Conservation (phyloP, 768 basidiomycete genomes). For the Mrakia gelida region DNA sequence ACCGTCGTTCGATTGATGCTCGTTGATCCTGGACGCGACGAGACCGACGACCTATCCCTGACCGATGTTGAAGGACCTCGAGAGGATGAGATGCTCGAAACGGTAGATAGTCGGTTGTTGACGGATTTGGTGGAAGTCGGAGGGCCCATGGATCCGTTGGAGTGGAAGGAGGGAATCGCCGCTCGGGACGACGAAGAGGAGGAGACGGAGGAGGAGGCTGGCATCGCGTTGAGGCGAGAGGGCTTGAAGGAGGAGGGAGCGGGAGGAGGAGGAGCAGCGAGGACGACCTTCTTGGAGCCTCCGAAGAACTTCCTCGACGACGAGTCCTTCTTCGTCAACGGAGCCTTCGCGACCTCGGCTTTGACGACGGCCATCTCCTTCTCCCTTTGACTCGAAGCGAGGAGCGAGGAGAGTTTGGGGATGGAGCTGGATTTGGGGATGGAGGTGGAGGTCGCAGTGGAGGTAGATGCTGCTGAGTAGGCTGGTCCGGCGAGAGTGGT, state of each 20-base stretch:
- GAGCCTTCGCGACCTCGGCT: neutral
- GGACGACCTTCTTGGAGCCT: neutral
- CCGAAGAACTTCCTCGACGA: constrained; percentile 11
- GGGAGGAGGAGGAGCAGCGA: neutral
- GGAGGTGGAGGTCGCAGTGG: neutral
- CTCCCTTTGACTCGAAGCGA: neutral
- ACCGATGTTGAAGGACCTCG: neutral
- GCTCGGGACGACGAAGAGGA: neutral
- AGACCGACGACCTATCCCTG: constrained; percentile 1
- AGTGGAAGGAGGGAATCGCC: neutral
- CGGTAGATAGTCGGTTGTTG: neutral
- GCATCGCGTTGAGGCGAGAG: neutral
- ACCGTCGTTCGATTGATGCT: neutral
- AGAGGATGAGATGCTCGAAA: neutral
- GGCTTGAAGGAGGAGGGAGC: neutral
- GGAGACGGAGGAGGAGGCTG: neutral
- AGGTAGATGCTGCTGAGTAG: neutral
- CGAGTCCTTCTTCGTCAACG: neutral
- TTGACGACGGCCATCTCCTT: neutral
- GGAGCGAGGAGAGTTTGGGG: constrained; percentile 6
- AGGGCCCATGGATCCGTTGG: neutral
- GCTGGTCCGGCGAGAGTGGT: neutral
- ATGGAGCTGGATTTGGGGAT: constrained; percentile 15
- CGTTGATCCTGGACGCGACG: constrained; percentile 7
- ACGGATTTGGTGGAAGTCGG: neutral